Percentiles rank a stretch among this genome's conserved stretches.
Conservation (phyloP, 179 eudicot species). For the Vitellaria paradoxa region DNA sequence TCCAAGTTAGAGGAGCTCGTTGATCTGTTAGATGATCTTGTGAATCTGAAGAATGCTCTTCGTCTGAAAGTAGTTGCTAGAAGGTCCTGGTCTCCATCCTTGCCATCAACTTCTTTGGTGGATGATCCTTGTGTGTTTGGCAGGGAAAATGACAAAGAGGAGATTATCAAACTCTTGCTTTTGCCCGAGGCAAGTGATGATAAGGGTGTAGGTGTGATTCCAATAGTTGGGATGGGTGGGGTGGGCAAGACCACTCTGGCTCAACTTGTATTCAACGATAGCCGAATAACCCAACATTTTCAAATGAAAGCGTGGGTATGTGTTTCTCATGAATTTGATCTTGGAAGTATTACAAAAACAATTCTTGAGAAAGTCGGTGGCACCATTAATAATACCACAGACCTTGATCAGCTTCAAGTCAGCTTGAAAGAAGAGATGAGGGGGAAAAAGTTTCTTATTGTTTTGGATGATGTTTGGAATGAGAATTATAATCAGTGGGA, state of each 20-base stretch:
- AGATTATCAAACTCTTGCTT: background rate
- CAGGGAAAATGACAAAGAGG: constrained; percentile 23
- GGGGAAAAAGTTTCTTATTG: constrained; percentile 8
- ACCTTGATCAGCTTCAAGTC: background rate
- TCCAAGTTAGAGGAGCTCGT: background rate
- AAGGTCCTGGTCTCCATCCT: background rate
- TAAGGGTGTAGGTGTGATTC: background rate
- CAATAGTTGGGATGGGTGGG: constrained; percentile 20
- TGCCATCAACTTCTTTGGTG: background rate
- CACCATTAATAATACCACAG: background rate
- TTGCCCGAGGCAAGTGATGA: background rate
- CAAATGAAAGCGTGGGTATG: constrained; percentile 13
- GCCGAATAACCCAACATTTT: background rate
- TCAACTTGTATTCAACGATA: constrained; percentile 12
- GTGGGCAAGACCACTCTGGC: constrained; percentile 22
- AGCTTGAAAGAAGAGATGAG: background rate
- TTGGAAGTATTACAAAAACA: background rate
- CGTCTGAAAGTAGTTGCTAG: background rate
- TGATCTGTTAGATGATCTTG: background rate
- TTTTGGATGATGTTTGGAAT: constrained; percentile 21
- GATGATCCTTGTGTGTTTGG: constrained; percentile 25
- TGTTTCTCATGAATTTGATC: constrained; percentile 15
- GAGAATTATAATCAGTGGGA: constrained; percentile 6
- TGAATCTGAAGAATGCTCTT: background rate
- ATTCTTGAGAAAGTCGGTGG: background rate